Percentiles rank a stretch among this genome's conserved stretches.
These are phyloP conservation scores for Talaromyces nanjingensis DNA, from an alignment of 495 filamentous ascomycete species.

Conservation along the genomic window DNA sequence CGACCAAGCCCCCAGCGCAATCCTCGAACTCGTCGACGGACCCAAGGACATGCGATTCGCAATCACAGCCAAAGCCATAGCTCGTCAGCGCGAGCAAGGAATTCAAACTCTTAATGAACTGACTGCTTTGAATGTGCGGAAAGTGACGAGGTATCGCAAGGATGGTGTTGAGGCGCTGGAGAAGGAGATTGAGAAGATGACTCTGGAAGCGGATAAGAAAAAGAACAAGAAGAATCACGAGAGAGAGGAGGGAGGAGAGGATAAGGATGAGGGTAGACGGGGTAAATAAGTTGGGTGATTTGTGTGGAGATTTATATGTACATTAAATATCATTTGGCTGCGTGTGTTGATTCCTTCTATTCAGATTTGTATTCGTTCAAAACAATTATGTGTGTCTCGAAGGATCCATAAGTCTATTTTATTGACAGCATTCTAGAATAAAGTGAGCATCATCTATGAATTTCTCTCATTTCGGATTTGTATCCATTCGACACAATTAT, in stretches of 20 bases:
- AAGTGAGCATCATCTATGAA: neutral
- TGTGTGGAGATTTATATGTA: neutral
- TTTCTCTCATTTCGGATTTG: no score
- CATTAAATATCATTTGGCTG: neutral
- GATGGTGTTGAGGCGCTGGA: constrained; percentile 62
- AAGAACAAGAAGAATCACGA: constrained; percentile 9
- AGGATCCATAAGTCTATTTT: neutral
- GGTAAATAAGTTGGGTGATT: neutral
- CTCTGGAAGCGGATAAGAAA: constrained; percentile 16
- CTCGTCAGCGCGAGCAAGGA: constrained; percentile 46
- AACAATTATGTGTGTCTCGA: neutral
- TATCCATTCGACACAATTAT: no score
- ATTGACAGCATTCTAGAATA: no score
- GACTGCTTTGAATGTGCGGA: constrained; percentile 69
- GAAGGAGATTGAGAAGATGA: constrained; percentile 59
- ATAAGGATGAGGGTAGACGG: neutral
- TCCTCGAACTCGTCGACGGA: constrained; percentile 94
- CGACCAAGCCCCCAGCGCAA: constrained; percentile 80
- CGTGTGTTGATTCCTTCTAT: neutral
- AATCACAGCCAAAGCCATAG: constrained; percentile 77
- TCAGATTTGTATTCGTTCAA: neutral
- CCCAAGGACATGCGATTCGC: constrained; percentile 93
- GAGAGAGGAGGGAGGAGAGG: constrained; percentile 1
- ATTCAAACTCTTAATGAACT: constrained; percentile 53
- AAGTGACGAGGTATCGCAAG: constrained; percentile 74